phyloP scores from a whole-genome alignment of 1,284 basidiomycete species.

The Malassezia arunalokei region DNA sequence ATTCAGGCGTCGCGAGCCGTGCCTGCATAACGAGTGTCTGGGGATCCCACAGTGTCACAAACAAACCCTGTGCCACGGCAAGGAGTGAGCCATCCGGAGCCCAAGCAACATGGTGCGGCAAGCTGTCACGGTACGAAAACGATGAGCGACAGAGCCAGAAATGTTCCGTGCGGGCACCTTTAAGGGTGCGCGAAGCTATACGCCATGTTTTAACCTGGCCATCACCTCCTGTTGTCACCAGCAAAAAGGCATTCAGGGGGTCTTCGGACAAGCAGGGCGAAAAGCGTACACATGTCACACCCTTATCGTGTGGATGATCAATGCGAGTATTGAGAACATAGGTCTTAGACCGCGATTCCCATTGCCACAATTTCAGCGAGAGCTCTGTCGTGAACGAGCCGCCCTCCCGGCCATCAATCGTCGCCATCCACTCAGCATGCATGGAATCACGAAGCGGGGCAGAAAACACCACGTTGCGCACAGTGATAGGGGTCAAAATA shows the following conservation, averaged over 20 bases:
- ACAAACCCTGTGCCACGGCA: constrained; percentile 59
- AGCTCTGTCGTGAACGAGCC: constrained; percentile 61
- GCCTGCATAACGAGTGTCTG: constrained; percentile 57
- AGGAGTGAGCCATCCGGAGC: constrained; percentile 77
- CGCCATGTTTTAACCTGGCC: constrained; percentile 61
- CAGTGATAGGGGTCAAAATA: constrained; percentile 62
- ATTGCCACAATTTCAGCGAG: constrained; percentile 81
- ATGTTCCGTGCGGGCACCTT: constrained; percentile 26
- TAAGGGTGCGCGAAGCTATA: constrained; percentile 23
- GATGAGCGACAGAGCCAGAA: constrained; percentile 40
- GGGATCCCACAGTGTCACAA: constrained; percentile 68
- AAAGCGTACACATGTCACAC: constrained; percentile 62
- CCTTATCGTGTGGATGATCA: constrained; percentile 69
- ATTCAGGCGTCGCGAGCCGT: constrained; percentile 50
- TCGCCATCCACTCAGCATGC: constrained; percentile 70
- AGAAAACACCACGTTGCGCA: constrained; percentile 62
- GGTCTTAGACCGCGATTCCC: constrained; percentile 52
- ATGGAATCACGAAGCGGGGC: constrained; percentile 26
- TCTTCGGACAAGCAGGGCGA: constrained; percentile 31
- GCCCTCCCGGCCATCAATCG: constrained; percentile 62
- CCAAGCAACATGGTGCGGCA: constrained; percentile 54
- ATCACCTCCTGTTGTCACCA: constrained; percentile 59
- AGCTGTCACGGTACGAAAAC: constrained; percentile 31
- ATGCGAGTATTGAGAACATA: constrained; percentile 67
- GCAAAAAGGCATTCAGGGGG: constrained; percentile 47